These are phyloP conservation scores for Phytophthora syringae DNA, from an alignment of 352 stramenopile genomes.

Conservation along the genomic window DNA sequence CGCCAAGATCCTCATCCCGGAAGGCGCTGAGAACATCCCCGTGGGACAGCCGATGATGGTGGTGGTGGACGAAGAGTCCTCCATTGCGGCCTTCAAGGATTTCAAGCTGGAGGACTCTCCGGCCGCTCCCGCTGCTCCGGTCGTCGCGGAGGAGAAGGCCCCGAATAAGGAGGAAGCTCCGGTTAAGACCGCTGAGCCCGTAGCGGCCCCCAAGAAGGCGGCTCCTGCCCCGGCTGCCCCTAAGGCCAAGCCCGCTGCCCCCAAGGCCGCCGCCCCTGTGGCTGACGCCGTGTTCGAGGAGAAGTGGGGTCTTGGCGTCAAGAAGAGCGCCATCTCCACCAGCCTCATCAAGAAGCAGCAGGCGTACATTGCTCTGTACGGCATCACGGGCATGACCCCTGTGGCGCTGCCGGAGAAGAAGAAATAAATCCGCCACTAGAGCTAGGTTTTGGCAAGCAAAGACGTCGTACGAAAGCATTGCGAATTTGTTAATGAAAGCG, in stretches of 20 bases:
- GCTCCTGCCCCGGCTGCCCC: slow-evolving; percentile 43
- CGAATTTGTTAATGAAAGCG: slow-evolving; percentile 33
- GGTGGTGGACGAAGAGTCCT: slow-evolving; percentile 91
- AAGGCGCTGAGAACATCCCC: slow-evolving; percentile 90
- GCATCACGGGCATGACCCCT: slow-evolving; percentile 82
- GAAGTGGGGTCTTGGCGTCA: slow-evolving; percentile 82
- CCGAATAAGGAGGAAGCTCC: slow-evolving; percentile 75
- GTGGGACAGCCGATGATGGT: slow-evolving; percentile 97
- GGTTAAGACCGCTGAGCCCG: slow-evolving; percentile 53
- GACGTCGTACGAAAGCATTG: slow-evolving; percentile 26
- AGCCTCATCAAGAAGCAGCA: slow-evolving; percentile 88
- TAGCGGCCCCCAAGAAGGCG: slow-evolving; percentile 62
- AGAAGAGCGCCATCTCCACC: slow-evolving; percentile 83
- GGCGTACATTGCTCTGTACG: slow-evolving; percentile 83
- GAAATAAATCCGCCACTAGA: slow-evolving; percentile 30
- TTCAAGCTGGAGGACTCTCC: slow-evolving; percentile 73
- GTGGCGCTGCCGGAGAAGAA: slow-evolving; percentile 49
- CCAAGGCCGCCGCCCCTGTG: slow-evolving; percentile 26
- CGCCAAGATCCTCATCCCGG: slow-evolving; percentile 95
- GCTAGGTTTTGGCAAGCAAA: slow-evolving; percentile 21
- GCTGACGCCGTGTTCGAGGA: slow-evolving; percentile 50
- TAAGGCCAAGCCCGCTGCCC: slow-evolving; percentile 37
- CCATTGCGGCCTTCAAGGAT: slow-evolving; percentile 71
- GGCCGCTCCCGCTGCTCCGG: slow-evolving; percentile 36
- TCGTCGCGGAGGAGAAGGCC: slow-evolving; percentile 67